Conservation (phyloP, 2,329 filamentous ascomycete species). For the Fusarium keratoplasticum region DNA sequence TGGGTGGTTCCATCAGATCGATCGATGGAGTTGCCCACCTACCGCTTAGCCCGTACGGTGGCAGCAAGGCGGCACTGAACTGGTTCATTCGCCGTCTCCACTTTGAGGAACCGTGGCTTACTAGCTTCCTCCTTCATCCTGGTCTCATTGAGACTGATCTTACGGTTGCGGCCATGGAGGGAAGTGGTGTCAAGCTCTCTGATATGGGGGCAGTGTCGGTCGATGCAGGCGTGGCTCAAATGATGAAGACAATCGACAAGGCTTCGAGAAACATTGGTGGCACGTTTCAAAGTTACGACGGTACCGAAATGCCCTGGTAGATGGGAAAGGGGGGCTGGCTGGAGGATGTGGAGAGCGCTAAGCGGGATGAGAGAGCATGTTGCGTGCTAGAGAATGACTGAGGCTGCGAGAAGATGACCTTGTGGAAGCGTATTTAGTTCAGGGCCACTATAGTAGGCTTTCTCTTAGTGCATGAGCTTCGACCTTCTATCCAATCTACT, state of each 20-base stretch:
- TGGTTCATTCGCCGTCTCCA: slow-evolving; percentile 27
- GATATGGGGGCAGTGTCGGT: not conserved
- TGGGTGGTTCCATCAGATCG: not conserved
- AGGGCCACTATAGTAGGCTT: no score
- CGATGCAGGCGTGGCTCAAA: not conserved
- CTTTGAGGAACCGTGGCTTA: slow-evolving; percentile 43
- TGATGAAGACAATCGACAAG: not conserved
- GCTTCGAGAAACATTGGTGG: slow-evolving; percentile 3
- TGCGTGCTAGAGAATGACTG: no score
- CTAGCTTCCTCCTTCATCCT: slow-evolving; percentile 18
- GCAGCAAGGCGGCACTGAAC: slow-evolving; percentile 34
- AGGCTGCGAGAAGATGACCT: no score
- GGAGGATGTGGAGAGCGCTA: no score
- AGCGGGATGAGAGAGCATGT: no score
- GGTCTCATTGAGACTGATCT: slow-evolving; percentile 13
- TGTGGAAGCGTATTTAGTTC: no score
- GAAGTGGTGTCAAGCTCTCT: not conserved
- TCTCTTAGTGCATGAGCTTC: no score
- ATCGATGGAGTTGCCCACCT: not conserved
- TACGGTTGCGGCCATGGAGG: not conserved
- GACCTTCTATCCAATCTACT: no score
- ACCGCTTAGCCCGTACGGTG: slow-evolving; percentile 2
- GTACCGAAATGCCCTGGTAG: not conserved
- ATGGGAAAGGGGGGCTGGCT: not conserved
- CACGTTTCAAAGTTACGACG: slow-evolving; percentile 3